phyloP scores from a whole-genome alignment of 768 basidiomycete genomes.

The Clathrus columnatus region DNA sequence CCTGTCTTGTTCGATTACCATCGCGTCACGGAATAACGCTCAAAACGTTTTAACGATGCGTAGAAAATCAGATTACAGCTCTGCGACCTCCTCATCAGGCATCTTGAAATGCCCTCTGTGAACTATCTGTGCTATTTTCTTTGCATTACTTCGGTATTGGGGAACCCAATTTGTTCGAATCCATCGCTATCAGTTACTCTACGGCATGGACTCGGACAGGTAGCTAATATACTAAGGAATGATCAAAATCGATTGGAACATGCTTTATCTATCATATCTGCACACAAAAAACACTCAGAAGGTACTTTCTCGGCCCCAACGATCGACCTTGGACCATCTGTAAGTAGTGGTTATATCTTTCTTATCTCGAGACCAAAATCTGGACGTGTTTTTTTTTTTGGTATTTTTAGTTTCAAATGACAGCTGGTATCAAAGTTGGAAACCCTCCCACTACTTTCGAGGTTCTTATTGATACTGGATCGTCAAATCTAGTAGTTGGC shows the following conservation, averaged over 20 bases:
- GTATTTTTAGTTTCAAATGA: neutral
- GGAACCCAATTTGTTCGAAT: neutral
- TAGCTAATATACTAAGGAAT: neutral
- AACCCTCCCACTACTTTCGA: neutral
- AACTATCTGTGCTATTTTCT: neutral
- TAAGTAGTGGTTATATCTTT: neutral
- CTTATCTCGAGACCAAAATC: no score
- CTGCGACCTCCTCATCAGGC: no score
- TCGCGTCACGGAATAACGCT: no score
- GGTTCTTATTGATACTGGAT: slow-evolving; percentile 8
- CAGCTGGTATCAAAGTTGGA: neutral
- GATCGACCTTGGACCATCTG: neutral
- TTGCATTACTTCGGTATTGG: neutral
- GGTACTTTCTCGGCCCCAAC: neutral
- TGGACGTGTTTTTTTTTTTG: no score
- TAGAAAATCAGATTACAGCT: no score
- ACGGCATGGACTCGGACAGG: neutral
- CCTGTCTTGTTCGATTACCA: no score
- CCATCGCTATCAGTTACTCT: neutral
- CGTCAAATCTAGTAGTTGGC: slow-evolving; percentile 67
- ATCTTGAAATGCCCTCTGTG: neutral
- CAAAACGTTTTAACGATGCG: no score
- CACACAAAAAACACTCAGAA: neutral
- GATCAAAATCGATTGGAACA: neutral
- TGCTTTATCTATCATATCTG: neutral